Conservation (phyloP, 2,329 filamentous ascomycete genomes). For the Fusarium siculi region DNA sequence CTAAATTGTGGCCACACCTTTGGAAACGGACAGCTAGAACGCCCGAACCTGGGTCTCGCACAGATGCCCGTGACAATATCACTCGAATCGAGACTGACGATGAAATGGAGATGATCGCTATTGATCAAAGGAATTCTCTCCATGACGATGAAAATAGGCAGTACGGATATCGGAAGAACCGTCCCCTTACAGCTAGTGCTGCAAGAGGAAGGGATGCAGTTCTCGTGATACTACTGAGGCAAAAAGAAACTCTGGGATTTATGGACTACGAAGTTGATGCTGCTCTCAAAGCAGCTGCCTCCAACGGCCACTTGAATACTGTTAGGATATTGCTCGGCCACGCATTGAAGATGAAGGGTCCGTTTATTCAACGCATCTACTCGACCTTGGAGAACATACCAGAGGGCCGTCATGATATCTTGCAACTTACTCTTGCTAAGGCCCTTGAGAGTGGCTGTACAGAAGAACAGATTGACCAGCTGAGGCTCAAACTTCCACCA, state of each 20-base stretch:
- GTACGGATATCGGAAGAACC: accelerated
- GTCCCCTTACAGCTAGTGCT: background rate
- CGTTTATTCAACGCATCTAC: background rate
- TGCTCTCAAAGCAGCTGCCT: background rate
- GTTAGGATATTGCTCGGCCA: background rate
- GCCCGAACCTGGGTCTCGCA: accelerated
- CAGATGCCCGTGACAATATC: background rate
- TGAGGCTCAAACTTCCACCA: background rate
- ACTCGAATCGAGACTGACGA: background rate
- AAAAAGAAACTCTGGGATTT: background rate
- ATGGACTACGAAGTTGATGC: background rate
- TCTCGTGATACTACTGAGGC: background rate
- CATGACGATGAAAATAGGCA: background rate
- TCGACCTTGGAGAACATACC: background rate
- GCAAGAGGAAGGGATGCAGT: background rate
- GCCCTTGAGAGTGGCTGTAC: background rate
- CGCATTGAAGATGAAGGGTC: background rate
- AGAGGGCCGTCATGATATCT: background rate
- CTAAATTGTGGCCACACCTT: background rate
- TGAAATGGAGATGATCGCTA: background rate
- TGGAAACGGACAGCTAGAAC: background rate
- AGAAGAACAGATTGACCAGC: background rate
- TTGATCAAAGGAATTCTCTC: too few relatives aligned
- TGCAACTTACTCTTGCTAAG: background rate
- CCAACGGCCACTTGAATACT: background rate